These are phyloP conservation scores for Metschnikowia continentalis DNA, from an alignment of 805 yeast species.

Conservation along the genomic window DNA sequence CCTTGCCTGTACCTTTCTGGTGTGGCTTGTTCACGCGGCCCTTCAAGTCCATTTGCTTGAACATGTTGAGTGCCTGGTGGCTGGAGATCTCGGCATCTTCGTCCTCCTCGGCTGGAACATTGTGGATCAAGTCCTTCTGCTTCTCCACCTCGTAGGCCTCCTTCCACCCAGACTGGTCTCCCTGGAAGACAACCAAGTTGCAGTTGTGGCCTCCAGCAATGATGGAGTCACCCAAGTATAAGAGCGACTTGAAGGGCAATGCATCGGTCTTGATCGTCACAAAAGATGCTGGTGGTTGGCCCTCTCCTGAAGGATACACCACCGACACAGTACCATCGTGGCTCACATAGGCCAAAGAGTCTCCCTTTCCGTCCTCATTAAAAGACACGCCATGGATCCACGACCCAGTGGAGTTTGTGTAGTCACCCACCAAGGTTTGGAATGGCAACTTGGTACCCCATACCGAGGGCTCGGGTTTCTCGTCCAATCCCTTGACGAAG, in stretches of 20 bases:
- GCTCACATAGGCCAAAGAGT: constrained; percentile 73
- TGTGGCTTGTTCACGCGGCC: constrained; percentile 59
- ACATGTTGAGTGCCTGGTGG: constrained; percentile 85
- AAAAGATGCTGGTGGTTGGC: constrained; percentile 57
- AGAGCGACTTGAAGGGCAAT: constrained; percentile 75
- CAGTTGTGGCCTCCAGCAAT: constrained; percentile 91
- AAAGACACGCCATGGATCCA: constrained; percentile 93
- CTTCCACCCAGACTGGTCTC: constrained; percentile 60
- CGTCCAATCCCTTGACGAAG: constrained; percentile 82
- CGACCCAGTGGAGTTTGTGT: constrained; percentile 62
- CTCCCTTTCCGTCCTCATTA: constrained; percentile 60
- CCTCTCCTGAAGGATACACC: constrained; percentile 71
- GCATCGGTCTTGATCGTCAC: constrained; percentile 58
- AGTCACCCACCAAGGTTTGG: constrained; percentile 85
- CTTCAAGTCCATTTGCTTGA: constrained; percentile 91
- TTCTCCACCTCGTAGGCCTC: constrained; percentile 55
- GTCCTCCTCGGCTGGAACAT: constrained; percentile 39
- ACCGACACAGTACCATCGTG: constrained; percentile 84
- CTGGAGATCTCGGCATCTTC: constrained; percentile 58
- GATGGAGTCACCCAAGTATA: constrained; percentile 63
- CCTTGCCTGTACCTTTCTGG: constrained; percentile 28
- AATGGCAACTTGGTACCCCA: constrained; percentile 98
- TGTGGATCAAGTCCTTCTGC: constrained; percentile 42
- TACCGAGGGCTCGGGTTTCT: constrained; percentile 70
- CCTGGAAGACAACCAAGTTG: constrained; percentile 82